A percentile compares a stretch with the other conserved stretches of the same genome.
phyloP scores from a whole-genome alignment of 2,329 filamentous ascomycete species.

The Pseudogymnoascus sp. region DNA sequence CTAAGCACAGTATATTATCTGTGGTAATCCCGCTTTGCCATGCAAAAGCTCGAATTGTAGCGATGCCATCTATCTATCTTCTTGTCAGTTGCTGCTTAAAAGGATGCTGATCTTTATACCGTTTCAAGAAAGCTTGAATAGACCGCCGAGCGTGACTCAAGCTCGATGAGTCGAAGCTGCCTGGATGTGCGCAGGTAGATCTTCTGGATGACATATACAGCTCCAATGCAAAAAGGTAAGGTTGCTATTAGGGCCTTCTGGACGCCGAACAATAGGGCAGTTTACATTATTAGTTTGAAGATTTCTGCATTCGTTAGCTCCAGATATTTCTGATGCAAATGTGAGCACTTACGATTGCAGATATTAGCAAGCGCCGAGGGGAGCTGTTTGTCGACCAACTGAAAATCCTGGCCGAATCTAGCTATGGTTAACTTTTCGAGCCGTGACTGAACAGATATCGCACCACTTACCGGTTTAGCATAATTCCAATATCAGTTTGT shows the following conservation, averaged over 20 bases:
- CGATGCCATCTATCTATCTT: slow-evolving; percentile 38
- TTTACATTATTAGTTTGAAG: slow-evolving; percentile 33
- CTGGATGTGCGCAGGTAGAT: slow-evolving; percentile 53
- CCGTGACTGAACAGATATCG: not conserved
- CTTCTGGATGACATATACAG: slow-evolving; percentile 45
- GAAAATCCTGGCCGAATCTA: slow-evolving; percentile 18
- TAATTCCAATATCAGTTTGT: slow-evolving; percentile 32
- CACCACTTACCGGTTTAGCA: slow-evolving; percentile 32
- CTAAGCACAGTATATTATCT: slow-evolving; percentile 39
- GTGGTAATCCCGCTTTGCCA: slow-evolving; percentile 40
- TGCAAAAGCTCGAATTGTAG: slow-evolving; percentile 48
- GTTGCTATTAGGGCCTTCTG: slow-evolving; percentile 39
- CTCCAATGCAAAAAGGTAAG: slow-evolving; percentile 40
- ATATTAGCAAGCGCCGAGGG: slow-evolving; percentile 28
- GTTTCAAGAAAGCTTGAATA: slow-evolving; percentile 34
- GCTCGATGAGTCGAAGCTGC: slow-evolving; percentile 51
- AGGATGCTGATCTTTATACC: slow-evolving; percentile 12
- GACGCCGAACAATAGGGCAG: slow-evolving; percentile 40
- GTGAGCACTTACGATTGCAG: slow-evolving; percentile 28
- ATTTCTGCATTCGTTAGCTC: slow-evolving; percentile 14
- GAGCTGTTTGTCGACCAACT: slow-evolving; percentile 15
- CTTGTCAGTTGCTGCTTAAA: not conserved
- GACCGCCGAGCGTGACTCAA: slow-evolving; percentile 53
- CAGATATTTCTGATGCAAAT: slow-evolving; percentile 18
- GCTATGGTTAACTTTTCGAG: not conserved